phyloP scores from a whole-genome alignment of 768 basidiomycete species.

The Kwoniella europaea region DNA sequence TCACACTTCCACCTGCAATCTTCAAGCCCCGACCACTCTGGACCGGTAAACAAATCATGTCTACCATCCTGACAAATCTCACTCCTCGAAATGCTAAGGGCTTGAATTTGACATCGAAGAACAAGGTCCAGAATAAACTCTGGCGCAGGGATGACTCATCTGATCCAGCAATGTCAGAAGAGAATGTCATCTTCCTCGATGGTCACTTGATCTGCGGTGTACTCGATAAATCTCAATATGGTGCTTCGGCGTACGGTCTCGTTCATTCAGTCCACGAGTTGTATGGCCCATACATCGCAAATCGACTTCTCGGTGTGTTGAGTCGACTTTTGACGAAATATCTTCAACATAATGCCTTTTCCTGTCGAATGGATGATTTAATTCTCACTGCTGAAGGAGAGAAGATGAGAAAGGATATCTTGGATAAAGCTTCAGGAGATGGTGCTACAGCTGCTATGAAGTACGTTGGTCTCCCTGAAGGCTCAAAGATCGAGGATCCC shows the following conservation, averaged over 20 bases:
- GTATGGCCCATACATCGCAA: slow-evolving; percentile 87
- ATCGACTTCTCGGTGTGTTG: slow-evolving; percentile 87
- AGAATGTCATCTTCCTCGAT: slow-evolving; percentile 88
- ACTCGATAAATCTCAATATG: slow-evolving; percentile 96
- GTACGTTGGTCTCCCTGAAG: slow-evolving; percentile 64
- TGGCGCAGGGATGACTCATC: slow-evolving; percentile 64
- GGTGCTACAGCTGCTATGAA: slow-evolving; percentile 89
- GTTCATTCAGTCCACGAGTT: slow-evolving; percentile 97
- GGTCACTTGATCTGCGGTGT: slow-evolving; percentile 93
- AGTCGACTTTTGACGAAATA: slow-evolving; percentile 96
- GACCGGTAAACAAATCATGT: slow-evolving; percentile 98
- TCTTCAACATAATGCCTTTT: slow-evolving; percentile 94
- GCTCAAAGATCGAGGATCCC: slow-evolving; percentile 58
- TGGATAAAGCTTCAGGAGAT: slow-evolving; percentile 70
- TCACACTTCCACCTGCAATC: slow-evolving; percentile 86
- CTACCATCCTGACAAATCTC: slow-evolving; percentile 89
- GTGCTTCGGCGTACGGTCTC: slow-evolving; percentile 92
- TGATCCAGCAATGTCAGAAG: slow-evolving; percentile 70
- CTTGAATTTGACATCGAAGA: slow-evolving; percentile 79
- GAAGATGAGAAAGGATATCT: slow-evolving; percentile 68
- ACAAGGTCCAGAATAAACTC: slow-evolving; percentile 83
- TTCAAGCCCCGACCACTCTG: slow-evolving; percentile 89
- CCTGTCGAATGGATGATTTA: slow-evolving; percentile 98
- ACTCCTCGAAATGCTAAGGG: slow-evolving; percentile 79
- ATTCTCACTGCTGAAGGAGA: slow-evolving; percentile 84